phyloP scores from a whole-genome alignment of 805 yeast genomes.

The Schizosaccharomyces osmophilus region DNA sequence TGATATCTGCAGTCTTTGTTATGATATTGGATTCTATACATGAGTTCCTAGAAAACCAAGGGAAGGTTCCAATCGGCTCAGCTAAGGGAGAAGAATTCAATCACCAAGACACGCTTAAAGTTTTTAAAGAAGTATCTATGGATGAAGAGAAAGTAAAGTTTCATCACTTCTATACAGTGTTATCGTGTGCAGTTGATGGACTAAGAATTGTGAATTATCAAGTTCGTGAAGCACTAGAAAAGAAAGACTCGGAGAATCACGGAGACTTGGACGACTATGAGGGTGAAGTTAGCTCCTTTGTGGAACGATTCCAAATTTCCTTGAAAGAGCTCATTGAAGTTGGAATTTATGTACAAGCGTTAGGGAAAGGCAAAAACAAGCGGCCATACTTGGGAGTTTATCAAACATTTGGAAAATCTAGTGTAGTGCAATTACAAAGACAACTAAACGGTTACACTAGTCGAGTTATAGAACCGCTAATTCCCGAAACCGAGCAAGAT shows the following conservation, averaged over 20 bases:
- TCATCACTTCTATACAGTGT: background rate
- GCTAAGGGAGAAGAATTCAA: background rate
- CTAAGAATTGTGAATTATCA: background rate
- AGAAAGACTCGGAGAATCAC: too few relatives aligned
- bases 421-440: background rate
- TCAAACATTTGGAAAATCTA: background rate
- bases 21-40: background rate
- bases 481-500: too few relatives aligned
- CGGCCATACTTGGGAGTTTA: background rate
- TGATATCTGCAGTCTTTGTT: background rate
- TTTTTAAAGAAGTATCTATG: background rate
- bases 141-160: background rate
- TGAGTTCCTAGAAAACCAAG: background rate
- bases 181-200: background rate
- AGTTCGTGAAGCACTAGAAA: background rate
- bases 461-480: background rate
- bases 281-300: background rate
- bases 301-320: background rate
- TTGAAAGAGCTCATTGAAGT: background rate
- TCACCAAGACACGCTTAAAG: background rate
- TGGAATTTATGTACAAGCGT: background rate
- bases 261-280: too few relatives aligned
- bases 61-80: background rate
- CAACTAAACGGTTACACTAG: background rate
- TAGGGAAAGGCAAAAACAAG: background rate